Evolutionary conservation across 2,329 filamentous ascomycete genomes (phyloP).

Genomic region (Epichloe baconii): DNA sequence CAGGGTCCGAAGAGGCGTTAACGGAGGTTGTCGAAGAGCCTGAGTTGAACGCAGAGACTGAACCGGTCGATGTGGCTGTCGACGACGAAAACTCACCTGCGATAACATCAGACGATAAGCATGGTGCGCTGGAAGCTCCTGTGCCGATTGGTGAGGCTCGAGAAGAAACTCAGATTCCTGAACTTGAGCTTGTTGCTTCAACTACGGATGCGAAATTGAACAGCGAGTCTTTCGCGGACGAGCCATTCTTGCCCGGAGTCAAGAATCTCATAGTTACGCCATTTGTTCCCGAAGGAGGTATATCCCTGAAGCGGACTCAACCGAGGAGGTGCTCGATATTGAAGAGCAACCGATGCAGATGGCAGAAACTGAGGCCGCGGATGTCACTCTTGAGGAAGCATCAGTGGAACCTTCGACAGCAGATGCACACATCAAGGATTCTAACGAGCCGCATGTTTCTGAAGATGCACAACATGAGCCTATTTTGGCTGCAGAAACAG

Average conservation of each 20-base stretch:
- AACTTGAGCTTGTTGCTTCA: neutral
- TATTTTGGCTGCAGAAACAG: neutral
- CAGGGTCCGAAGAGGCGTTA: neutral
- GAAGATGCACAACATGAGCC: neutral
- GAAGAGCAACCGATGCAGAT: neutral
- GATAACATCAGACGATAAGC: neutral
- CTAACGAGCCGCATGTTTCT: neutral
- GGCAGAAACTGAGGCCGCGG: neutral
- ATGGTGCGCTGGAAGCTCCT: neutral
- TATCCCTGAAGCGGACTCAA: neutral
- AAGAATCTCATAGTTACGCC: too few species aligned
- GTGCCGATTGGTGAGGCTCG: neutral
- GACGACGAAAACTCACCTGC: neutral
- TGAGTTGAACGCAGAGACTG: neutral
- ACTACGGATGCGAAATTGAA: neutral
- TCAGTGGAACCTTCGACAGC: neutral
- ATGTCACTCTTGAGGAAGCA: neutral
- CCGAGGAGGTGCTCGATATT: neutral
- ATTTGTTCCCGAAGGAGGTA: neutral
- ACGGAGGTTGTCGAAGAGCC: neutral
- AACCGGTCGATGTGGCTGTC: neutral
- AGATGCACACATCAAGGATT: neutral
- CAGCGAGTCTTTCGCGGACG: neutral
- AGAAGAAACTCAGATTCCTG: neutral
- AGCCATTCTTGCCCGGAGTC: neutral